These are phyloP conservation scores for Apiospora koreana DNA, from an alignment of 2,329 filamentous ascomycete species.

Conservation along the genomic window DNA sequence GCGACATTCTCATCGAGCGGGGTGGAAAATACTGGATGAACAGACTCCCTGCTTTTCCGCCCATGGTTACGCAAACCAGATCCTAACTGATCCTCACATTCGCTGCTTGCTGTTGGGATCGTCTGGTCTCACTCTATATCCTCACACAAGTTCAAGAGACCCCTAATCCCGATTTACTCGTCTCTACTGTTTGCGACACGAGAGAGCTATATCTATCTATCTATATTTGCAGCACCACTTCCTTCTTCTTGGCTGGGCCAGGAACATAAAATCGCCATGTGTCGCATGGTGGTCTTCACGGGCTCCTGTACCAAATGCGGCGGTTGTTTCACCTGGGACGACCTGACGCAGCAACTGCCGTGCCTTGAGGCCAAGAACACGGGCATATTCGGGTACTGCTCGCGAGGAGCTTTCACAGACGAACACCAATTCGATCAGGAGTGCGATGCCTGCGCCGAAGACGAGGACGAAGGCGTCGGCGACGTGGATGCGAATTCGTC, in stretches of 20 bases:
- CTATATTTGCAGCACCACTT: background rate
- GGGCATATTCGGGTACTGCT: constrained; percentile 46
- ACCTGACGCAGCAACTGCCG: constrained; percentile 46
- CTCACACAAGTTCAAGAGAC: background rate
- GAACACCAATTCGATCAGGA: constrained; percentile 50
- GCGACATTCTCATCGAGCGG: background rate
- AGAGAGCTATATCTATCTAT: background rate
- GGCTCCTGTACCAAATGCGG: constrained; percentile 46
- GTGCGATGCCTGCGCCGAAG: constrained; percentile 44
- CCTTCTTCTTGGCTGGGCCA: background rate
- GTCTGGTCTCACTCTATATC: background rate
- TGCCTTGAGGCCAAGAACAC: constrained; percentile 53
- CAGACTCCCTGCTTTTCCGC: background rate
- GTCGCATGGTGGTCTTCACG: constrained; percentile 46
- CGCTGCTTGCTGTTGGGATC: background rate
- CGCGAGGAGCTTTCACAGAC: constrained; percentile 40
- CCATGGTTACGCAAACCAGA: background rate
- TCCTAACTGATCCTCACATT: background rate
- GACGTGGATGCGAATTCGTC: constrained; percentile 27
- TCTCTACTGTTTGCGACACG: background rate
- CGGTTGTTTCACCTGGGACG: constrained; percentile 42
- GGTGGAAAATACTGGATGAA: background rate
- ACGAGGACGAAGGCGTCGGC: constrained; percentile 40
- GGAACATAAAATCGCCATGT: constrained; percentile 36
- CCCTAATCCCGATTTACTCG: no score